Conservation (phyloP, 805 yeast species). For the Metschnikowia corniflorae region DNA sequence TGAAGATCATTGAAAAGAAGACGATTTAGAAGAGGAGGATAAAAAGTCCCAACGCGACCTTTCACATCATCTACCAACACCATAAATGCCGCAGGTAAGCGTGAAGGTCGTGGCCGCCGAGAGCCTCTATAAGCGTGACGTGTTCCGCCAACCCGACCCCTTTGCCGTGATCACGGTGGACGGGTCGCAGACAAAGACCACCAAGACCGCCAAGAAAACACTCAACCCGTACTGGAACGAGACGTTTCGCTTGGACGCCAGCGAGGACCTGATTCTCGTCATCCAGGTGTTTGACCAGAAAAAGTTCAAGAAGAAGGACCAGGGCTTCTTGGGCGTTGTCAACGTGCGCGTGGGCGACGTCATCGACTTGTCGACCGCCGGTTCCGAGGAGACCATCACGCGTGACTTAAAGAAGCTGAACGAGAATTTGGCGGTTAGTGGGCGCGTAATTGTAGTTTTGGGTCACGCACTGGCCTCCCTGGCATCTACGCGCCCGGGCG, state of each 20-base stretch:
- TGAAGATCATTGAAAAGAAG: no score
- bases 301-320: slow-evolving; percentile 96
- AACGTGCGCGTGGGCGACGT: slow-evolving; percentile 88
- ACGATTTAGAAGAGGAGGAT: no score
- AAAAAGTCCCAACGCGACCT: no score
- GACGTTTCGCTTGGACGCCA: slow-evolving; percentile 70
- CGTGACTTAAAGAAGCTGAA: slow-evolving; percentile 89
- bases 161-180: slow-evolving; percentile 97
- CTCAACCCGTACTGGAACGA: slow-evolving; percentile 98
- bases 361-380: slow-evolving; percentile 55
- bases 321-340: slow-evolving; percentile 95
- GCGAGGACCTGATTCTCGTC: slow-evolving; percentile 81
- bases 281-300: slow-evolving; percentile 96
- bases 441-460: slow-evolving; percentile 78
- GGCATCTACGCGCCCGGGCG: slow-evolving; percentile 12
- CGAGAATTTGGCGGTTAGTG: slow-evolving; percentile 89
- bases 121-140: slow-evolving; percentile 90
- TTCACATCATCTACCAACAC: no score
- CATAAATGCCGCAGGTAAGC: slow-evolving; percentile 38
- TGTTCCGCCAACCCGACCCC: slow-evolving; percentile 95
- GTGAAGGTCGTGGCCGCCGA: slow-evolving; percentile 93
- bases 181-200: slow-evolving; percentile 93
- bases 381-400: slow-evolving; percentile 79
- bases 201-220: slow-evolving; percentile 90
- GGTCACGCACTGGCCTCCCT: slow-evolving; percentile 40